phyloP scores from a whole-genome alignment of 495 filamentous ascomycete species.

The Aspergillus wentii region DNA sequence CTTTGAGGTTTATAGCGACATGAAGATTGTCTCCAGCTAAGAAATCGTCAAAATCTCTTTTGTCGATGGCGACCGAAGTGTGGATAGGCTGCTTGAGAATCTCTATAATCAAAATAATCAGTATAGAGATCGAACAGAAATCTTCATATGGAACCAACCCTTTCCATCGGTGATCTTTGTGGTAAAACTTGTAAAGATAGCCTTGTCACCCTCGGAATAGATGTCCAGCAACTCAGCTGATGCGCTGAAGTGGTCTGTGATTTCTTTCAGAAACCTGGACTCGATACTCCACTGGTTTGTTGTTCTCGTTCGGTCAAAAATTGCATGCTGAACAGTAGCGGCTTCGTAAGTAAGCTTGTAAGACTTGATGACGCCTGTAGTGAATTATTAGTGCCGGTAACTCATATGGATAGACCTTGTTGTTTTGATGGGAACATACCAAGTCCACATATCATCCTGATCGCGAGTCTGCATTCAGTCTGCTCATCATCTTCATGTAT shows the following conservation, averaged over 20 bases:
- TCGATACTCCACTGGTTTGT: conserved; percentile 76
- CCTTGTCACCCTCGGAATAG: conserved; percentile 63
- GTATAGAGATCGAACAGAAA: neutral
- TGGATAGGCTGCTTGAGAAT: conserved; percentile 91
- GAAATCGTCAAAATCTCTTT: conserved; percentile 81
- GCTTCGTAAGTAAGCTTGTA: conserved; percentile 90
- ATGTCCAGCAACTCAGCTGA: conserved; percentile 92
- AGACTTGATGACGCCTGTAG: conserved; percentile 76
- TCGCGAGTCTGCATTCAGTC: conserved; percentile 71
- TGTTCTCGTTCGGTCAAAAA: conserved; percentile 69
- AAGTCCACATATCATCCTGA: conserved; percentile 81
- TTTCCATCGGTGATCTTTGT: conserved; percentile 83
- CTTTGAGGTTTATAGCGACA: conserved; percentile 86
- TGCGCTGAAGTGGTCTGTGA: conserved; percentile 86
- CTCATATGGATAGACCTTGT: neutral
- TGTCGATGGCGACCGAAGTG: conserved; percentile 83
- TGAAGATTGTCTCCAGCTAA: conserved; percentile 74
- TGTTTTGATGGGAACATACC: no score
- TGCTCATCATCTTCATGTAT: conserved; percentile 69
- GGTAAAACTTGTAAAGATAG: conserved; percentile 89
- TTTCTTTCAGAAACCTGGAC: conserved; percentile 69
- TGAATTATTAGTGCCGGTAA: conserved; percentile 6
- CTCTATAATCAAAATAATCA: conserved; percentile 51
- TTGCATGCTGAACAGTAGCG: conserved; percentile 73
- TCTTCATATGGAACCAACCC: conserved; percentile 42